Evolutionary conservation across 495 filamentous ascomycete species (phyloP), one percentile per base, ranked within the genome.

Genomic region (Neurospora hispaniola): DNA sequence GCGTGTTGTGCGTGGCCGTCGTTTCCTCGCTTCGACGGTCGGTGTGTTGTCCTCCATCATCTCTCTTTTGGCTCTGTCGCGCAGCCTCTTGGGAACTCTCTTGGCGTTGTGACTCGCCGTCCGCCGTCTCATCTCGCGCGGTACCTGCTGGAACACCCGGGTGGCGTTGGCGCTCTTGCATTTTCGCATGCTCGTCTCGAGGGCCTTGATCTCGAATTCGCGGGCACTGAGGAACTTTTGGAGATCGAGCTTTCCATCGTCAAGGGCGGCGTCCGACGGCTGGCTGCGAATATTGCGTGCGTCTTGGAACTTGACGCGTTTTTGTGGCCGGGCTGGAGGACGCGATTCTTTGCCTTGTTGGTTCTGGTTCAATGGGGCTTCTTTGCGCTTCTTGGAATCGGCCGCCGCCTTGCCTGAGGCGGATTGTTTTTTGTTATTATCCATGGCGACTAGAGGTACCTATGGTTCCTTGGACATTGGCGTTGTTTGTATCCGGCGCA

Each of bases 91-190:
- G 38, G 96, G 96, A n/a, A 99, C 90, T 70, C 90, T 87, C 82
- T 96, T 97, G 59, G 92, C 91, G 88, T 98, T 97, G 80, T 99
- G 96, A 80, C 93, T 96, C 27, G 94, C 96, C 0, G 96, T 97
- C 74, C 96, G 86, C 71, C 96, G 85, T 69, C 96, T 85, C 87
- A 99, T 82, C 68, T 90, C 88, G 73, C 93, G 88, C 1, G 96
- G 96, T 16, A 99, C 92, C 72, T 90, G 85, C 81, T 99, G 96
- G 77, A 98, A 98, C 12, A 94, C 94, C 71, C 96, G 86, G 54
- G 86, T 90, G 5, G 88, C 89, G 73, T 90, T 83, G 10, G 85
- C 85, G 59, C 86, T 86, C 77, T 90, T 95, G 40, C 92, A 90
- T 69, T 86, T 87, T 72, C 86, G 82, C 86, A 98, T 94, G 42